A percentile compares a stretch with the other conserved stretches of the same genome.
phyloP scores from a whole-genome alignment of 2,329 filamentous ascomycete species.

The Sporothrix protearum region DNA sequence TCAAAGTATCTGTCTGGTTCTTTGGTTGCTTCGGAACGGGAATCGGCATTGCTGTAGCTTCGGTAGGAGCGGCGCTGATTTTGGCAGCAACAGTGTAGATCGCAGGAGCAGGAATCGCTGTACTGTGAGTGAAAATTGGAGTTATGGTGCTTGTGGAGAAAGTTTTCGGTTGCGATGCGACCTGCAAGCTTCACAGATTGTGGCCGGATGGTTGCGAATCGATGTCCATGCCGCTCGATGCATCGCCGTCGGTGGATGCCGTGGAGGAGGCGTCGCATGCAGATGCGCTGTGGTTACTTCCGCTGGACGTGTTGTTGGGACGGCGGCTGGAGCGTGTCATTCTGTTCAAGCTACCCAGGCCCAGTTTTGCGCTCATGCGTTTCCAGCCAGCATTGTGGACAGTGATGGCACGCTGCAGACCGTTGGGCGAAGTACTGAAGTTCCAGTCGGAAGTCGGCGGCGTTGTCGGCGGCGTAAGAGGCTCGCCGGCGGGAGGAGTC shows the following conservation, averaged over 20 bases:
- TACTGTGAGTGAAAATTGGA: conserved; percentile 35
- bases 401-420: conserved; percentile 52
- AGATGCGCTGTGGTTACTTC: conserved; percentile 39
- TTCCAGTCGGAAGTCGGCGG: conserved; percentile 61
- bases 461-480: conserved; percentile 71
- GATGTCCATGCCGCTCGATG: conserved; percentile 36
- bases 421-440: conserved; percentile 51
- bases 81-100: conserved; percentile 23
- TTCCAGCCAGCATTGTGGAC: conserved; percentile 60
- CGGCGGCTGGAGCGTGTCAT: conserved; percentile 49
- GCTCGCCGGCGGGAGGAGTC: conserved; percentile 55
- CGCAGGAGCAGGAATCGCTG: conserved; percentile 19
- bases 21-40: background rate
- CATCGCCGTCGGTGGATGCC: conserved; percentile 35
- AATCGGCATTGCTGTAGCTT: conserved; percentile 25
- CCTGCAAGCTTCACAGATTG: conserved; percentile 56
- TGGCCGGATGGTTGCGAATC: conserved; percentile 35
- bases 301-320: conserved; percentile 42
- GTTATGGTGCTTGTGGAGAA: conserved; percentile 19
- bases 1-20: background rate
- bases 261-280: conserved; percentile 28
- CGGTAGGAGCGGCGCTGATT: conserved; percentile 26
- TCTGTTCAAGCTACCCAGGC: conserved; percentile 44
- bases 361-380: conserved; percentile 60
- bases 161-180: conserved; percentile 47